Conservation (phyloP, 441 rosid genomes). For the Syzygium syzygioides region DNA sequence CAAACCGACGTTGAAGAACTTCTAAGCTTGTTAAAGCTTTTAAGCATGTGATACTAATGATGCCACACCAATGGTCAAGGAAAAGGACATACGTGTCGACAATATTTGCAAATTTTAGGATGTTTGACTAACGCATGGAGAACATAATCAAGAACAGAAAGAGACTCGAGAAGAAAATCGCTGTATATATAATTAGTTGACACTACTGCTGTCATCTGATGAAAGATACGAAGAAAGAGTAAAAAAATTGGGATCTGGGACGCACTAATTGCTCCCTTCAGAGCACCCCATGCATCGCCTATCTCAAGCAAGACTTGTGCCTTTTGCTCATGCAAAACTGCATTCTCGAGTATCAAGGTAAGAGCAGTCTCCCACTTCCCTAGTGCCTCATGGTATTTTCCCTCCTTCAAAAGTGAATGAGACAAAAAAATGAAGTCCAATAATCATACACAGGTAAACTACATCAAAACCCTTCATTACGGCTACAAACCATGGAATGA, state of each 20-base stretch:
- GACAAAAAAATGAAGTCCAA: background rate
- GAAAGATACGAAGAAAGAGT: background rate
- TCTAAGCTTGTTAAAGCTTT: background rate
- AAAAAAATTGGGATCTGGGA: background rate
- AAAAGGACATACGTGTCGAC: background rate
- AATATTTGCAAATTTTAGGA: background rate
- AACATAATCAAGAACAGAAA: background rate
- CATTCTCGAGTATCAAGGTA: constrained; percentile 56
- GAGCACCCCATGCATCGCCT: constrained; percentile 78
- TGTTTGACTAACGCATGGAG: background rate
- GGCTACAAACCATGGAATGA: background rate
- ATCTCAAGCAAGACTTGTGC: constrained; percentile 84
- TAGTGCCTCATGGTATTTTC: constrained; percentile 72
- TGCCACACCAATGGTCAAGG: background rate
- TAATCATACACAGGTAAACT: background rate
- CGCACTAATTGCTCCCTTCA: constrained; percentile 73
- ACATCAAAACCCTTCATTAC: background rate
- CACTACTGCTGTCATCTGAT: background rate
- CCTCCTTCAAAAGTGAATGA: constrained; percentile 44
- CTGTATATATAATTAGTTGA: background rate
- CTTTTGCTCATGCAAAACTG: constrained; percentile 77
- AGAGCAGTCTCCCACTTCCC: constrained; percentile 91
- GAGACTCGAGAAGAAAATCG: background rate
- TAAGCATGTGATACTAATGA: background rate
- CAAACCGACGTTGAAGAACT: background rate